Percentiles rank a stretch among this genome's conserved stretches.
phyloP scores from a whole-genome alignment of 805 yeast species.

The Dipodascus geniculatus region DNA sequence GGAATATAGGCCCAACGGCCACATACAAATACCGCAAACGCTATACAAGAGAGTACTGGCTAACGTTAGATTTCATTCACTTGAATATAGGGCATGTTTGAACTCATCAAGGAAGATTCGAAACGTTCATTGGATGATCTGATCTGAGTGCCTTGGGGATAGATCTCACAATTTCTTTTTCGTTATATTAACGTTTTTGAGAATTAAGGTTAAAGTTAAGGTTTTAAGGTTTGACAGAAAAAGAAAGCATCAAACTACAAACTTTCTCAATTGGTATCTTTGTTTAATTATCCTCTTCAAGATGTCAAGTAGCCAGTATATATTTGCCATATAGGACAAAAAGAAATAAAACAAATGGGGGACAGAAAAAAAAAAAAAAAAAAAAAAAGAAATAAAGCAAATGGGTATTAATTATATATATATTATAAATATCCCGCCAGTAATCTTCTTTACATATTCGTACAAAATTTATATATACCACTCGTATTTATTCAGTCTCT shows the following conservation, averaged over 20 bases:
- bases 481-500: too few species aligned
- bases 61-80: too few species aligned
- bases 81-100: constrained; percentile 72
- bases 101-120: constrained; percentile 72
- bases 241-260: background rate
- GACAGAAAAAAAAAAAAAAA: too few species aligned
- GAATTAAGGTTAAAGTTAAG: background rate
- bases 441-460: constrained; percentile 18
- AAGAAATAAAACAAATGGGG: too few species aligned
- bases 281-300: too few species aligned
- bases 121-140: constrained; percentile 46
- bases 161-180: background rate
- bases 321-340: too few species aligned
- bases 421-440: constrained; percentile 20
- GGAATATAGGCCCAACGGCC: background rate
- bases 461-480: constrained; percentile 25
- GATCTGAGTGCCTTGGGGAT: constrained; percentile 8
- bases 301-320: too few species aligned
- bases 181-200: background rate
- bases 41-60: background rate
- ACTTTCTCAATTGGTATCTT: too few species aligned
- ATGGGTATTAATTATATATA: too few species aligned
- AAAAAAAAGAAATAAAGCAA: too few species aligned
- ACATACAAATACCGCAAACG: background rate
- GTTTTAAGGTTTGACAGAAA: background rate